Percentiles rank a stretch among this genome's conserved stretches.
These are phyloP conservation scores for Cunninghamia lanceolata DNA, from an alignment of 75 land plant genomes.

Conservation along the genomic window DNA sequence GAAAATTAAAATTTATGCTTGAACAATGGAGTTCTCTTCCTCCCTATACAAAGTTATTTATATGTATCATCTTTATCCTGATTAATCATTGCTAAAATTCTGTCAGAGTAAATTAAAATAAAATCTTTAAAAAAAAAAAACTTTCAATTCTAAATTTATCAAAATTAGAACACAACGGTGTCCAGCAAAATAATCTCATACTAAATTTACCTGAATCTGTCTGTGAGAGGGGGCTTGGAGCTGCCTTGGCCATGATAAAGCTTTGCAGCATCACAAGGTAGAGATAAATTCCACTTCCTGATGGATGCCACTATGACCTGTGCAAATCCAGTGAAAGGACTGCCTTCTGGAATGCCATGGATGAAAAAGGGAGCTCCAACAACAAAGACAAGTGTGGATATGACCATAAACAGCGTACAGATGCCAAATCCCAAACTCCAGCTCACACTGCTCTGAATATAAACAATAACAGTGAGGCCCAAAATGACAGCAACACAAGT, in stretches of 20 bases:
- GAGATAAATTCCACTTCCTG: slow-evolving; percentile 21
- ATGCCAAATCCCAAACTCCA: slow-evolving; percentile 44
- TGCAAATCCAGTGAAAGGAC: slow-evolving; percentile 31
- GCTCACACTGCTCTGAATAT: slow-evolving; percentile 32
- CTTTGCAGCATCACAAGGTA: slow-evolving; percentile 11
- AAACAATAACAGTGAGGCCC: slow-evolving; percentile 28
- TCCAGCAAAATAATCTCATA: neutral
- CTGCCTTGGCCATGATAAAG: slow-evolving; percentile 10
- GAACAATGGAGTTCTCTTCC: too few species aligned
- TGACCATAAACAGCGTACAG: slow-evolving; percentile 25
- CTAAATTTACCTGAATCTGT: slow-evolving; percentile 33
- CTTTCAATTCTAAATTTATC: neutral
- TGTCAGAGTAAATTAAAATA: too few species aligned
- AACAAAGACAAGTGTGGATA: slow-evolving; percentile 24
- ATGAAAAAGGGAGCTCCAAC: slow-evolving; percentile 15
- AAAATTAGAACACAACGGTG: neutral
- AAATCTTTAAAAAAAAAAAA: too few species aligned
- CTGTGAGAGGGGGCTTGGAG: slow-evolving; percentile 29
- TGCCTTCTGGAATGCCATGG: slow-evolving; percentile 20
- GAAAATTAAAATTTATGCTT: too few species aligned
- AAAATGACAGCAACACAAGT: neutral
- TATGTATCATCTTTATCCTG: too few species aligned
- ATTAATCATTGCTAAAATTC: too few species aligned
- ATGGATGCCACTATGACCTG: slow-evolving; percentile 33
- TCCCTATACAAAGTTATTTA: too few species aligned